Conservation (phyloP, 2,329 filamentous ascomycete species). For the Fusarium odoratissimum region DNA sequence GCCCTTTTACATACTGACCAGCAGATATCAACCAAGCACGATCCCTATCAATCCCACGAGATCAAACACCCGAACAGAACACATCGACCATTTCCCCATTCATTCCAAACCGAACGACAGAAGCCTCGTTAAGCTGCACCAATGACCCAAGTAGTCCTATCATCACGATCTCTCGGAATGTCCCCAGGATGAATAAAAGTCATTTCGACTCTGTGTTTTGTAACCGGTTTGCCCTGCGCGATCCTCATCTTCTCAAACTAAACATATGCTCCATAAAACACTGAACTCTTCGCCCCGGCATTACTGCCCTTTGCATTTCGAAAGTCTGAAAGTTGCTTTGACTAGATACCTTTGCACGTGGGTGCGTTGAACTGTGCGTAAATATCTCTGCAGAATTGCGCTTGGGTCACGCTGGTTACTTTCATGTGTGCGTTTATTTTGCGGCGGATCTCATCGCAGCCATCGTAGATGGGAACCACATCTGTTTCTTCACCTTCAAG, state of each 20-base stretch:
- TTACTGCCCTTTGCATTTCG: background rate
- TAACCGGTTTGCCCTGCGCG: constrained; percentile 7
- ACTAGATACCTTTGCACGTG: constrained; percentile 7
- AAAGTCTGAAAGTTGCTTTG: constrained; percentile 21
- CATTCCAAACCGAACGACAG: fast-evolving
- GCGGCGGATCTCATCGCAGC: constrained; percentile 11
- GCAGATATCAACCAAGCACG: background rate
- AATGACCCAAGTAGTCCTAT: background rate
- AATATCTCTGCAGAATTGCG: constrained; percentile 5
- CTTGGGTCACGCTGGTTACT: background rate
- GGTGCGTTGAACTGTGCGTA: background rate
- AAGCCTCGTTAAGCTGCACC: background rate
- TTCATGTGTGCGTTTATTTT: constrained; percentile 17
- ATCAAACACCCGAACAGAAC: background rate
- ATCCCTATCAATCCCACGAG: background rate
- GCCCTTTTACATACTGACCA: background rate
- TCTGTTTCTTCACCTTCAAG: constrained; percentile 5
- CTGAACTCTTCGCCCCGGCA: background rate
- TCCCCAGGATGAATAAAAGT: background rate
- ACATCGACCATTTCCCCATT: background rate
- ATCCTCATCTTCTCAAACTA: constrained; percentile 21
- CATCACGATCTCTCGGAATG: background rate
- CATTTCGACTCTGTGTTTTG: background rate
- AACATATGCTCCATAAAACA: constrained; percentile 14
- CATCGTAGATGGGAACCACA: background rate